phyloP scores from a whole-genome alignment of 768 basidiomycete genomes.

The Xerocomellus intermedius region DNA sequence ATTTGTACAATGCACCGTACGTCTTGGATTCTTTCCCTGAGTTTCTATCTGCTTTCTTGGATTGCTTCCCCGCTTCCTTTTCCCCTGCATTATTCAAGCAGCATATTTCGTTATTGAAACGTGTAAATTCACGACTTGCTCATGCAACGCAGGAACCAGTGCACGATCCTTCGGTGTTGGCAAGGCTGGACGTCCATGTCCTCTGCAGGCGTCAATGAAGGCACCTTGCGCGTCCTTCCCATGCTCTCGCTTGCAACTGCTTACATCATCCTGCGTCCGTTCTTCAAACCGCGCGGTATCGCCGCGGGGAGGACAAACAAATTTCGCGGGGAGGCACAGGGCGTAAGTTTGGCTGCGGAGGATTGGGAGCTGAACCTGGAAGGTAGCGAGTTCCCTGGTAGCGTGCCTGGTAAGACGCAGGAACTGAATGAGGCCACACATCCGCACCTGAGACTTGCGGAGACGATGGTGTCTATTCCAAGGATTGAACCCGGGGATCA shows the following conservation, averaged over 20 bases:
- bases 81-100: slow-evolving; percentile 6
- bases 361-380: slow-evolving; percentile 60
- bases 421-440: slow-evolving; percentile 56
- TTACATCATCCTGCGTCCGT: slow-evolving; percentile 63
- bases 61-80: background rate
- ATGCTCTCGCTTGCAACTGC: slow-evolving; percentile 53
- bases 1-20: slow-evolving; percentile 61
- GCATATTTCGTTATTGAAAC: background rate
- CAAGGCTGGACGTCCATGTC: slow-evolving; percentile 58
- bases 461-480: slow-evolving; percentile 60
- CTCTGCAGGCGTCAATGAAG: slow-evolving; percentile 54
- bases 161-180: slow-evolving; percentile 56
- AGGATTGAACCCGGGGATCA: slow-evolving; percentile 62
- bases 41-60: background rate
- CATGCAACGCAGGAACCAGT: slow-evolving; percentile 42
- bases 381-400: slow-evolving; percentile 52
- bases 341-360: slow-evolving; percentile 36
- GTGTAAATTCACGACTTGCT: background rate
- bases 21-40: background rate
- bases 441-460: slow-evolving; percentile 56
- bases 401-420: slow-evolving; percentile 50
- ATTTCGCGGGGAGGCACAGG: slow-evolving; percentile 16
- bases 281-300: slow-evolving; percentile 47
- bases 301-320: background rate
- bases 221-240: slow-evolving; percentile 63